These are phyloP conservation scores for Boletus coccyginus DNA, from an alignment of 768 basidiomycete species.

Conservation along the genomic window DNA sequence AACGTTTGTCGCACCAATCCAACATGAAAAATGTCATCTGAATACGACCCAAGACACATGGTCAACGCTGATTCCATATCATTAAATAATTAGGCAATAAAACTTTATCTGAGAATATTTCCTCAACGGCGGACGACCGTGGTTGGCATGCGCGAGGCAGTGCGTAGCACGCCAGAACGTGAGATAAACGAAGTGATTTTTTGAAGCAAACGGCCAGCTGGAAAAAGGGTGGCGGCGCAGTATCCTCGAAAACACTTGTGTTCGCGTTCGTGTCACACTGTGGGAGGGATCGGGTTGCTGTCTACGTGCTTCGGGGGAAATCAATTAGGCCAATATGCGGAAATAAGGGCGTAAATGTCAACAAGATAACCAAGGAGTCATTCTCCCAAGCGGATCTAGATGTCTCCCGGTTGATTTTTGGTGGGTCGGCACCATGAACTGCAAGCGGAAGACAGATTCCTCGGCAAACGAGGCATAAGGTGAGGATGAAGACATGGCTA, in stretches of 20 bases:
- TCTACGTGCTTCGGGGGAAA: neutral
- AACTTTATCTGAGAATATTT: constrained; percentile 19
- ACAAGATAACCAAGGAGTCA: neutral
- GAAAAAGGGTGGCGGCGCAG: neutral
- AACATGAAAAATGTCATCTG: constrained; percentile 8
- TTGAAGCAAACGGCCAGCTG: neutral
- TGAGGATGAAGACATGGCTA: constrained; percentile 1
- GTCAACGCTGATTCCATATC: constrained; percentile 14
- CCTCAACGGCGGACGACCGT: constrained; percentile 9
- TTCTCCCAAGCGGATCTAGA: neutral
- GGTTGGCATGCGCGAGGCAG: constrained; percentile 15
- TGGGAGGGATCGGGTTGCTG: constrained; percentile 8
- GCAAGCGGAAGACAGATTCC: constrained; percentile 1
- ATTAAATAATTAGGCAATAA: constrained; percentile 18
- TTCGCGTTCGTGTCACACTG: constrained; percentile 5
- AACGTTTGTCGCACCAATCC: constrained; percentile 8
- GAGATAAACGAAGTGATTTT: constrained; percentile 16
- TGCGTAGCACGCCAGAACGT: constrained; percentile 15
- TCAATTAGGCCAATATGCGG: neutral
- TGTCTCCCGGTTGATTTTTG: constrained; percentile 2
- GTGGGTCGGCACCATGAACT: neutral
- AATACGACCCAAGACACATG: constrained; percentile 12
- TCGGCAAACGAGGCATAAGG: constrained; percentile 8
- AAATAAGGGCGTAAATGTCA: neutral
- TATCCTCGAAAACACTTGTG: constrained; percentile 3